These are phyloP conservation scores for Cetraspora pellucida DNA, from an alignment of 192 early-diverging fungal species.

Conservation along the genomic window DNA sequence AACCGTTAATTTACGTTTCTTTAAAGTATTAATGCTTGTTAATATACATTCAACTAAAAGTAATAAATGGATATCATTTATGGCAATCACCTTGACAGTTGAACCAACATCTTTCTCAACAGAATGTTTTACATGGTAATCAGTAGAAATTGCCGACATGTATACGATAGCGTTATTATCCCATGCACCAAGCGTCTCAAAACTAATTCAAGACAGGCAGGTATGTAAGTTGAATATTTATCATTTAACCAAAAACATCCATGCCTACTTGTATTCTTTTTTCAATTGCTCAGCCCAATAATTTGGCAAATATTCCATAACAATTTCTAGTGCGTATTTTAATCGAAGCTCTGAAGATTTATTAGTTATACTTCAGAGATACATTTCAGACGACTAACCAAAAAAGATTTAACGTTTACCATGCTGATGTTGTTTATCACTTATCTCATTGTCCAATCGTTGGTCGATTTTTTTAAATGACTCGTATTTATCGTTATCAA, in stretches of 20 bases:
- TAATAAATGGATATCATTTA: background rate
- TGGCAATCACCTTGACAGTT: background rate
- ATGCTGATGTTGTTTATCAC: background rate
- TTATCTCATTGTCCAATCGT: slow-evolving; percentile 11
- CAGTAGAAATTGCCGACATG: too few relatives aligned
- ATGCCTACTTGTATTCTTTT: slow-evolving; percentile 39
- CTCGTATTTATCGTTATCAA: slow-evolving; percentile 10
- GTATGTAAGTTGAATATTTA: background rate
- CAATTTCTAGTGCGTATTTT: slow-evolving; percentile 33
- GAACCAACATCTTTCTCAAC: too few relatives aligned
- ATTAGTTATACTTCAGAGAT: background rate
- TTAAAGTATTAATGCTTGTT: background rate
- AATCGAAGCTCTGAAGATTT: slow-evolving; percentile 34
- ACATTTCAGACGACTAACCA: background rate
- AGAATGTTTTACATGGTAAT: too few relatives aligned
- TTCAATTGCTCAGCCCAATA: slow-evolving; percentile 38
- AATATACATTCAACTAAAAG: background rate
- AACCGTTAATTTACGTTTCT: slow-evolving; percentile 53
- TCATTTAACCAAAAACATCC: background rate
- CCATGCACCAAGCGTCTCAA: too few relatives aligned
- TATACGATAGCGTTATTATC: too few relatives aligned
- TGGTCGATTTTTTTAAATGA: slow-evolving; percentile 14
- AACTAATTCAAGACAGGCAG: too few relatives aligned
- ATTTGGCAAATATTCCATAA: slow-evolving; percentile 40
- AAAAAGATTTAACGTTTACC: slow-evolving; percentile 19